A percentile compares a stretch with the other conserved stretches of the same genome.
Conservation (phyloP, 164 flowering plant genomes). For the Echeveria elegans region DNA sequence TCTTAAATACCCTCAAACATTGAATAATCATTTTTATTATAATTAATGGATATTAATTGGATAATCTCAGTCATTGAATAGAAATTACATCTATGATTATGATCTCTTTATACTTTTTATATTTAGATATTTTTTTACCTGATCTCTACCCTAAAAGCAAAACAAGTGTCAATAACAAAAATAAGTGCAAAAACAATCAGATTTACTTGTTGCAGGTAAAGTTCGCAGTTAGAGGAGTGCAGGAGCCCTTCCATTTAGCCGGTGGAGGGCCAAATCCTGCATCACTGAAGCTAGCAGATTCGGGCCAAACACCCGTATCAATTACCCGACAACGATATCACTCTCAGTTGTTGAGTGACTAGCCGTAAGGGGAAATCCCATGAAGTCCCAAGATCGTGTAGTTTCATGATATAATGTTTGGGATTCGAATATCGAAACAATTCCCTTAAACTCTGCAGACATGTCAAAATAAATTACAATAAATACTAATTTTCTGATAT, state of each 20-base stretch:
- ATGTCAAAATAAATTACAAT: too few species aligned
- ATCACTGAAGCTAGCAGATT: conserved; percentile 46
- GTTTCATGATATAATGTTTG: conserved; percentile 14
- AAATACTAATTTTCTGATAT: too few species aligned
- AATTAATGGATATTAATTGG: too few species aligned
- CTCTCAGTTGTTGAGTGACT: conserved; percentile 16
- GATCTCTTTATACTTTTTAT: too few species aligned
- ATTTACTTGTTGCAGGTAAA: conserved; percentile 67
- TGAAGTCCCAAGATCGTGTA: conserved; percentile 27
- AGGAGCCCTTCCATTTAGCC: conserved; percentile 46
- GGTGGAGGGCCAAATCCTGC: conserved; percentile 45
- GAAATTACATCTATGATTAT: too few species aligned
- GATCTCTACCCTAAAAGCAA: conserved; percentile 24
- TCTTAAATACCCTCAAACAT: too few species aligned
- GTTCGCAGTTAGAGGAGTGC: conserved; percentile 21
- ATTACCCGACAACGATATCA: conserved; percentile 40
- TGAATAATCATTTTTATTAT: too few species aligned
- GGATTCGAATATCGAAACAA: conserved; percentile 34
- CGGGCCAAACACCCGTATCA: conserved; percentile 57
- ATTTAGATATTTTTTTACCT: conserved; percentile 39
- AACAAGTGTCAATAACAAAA: not conserved
- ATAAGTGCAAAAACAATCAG: not conserved
- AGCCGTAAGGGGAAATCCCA: conserved; percentile 21
- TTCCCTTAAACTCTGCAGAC: conserved; percentile 22
- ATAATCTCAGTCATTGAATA: too few species aligned